Percentiles rank a stretch among this genome's conserved stretches.
phyloP scores from a whole-genome alignment of 805 yeast species.

The Zygosaccharomyces lentus region DNA sequence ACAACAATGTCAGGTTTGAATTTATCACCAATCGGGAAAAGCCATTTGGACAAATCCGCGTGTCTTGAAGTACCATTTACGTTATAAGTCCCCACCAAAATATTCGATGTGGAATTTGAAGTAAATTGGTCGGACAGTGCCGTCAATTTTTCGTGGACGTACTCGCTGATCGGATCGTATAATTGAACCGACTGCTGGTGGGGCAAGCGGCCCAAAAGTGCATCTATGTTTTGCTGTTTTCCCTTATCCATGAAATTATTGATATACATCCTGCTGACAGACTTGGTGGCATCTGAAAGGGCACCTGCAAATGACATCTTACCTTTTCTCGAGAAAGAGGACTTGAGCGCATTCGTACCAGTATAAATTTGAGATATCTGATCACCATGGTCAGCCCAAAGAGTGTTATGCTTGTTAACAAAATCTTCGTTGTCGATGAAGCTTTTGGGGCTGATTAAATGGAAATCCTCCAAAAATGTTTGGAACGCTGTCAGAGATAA shows the following conservation, averaged over 20 bases:
- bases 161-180: constrained; percentile 86
- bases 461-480: constrained; percentile 43
- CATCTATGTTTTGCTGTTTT: constrained; percentile 85
- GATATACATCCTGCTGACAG: constrained; percentile 91
- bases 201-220: constrained; percentile 74
- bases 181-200: constrained; percentile 66
- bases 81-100: constrained; percentile 84
- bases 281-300: constrained; percentile 92
- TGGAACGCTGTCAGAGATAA: constrained; percentile 70
- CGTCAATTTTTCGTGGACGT: constrained; percentile 59
- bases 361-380: constrained; percentile 93
- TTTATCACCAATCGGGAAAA: constrained; percentile 66
- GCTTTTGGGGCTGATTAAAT: constrained; percentile 26
- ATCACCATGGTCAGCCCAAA: constrained; percentile 99
- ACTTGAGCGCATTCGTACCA: constrained; percentile 94
- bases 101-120: constrained; percentile 50
- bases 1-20: constrained; percentile 73
- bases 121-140: constrained; percentile 49
- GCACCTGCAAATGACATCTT: constrained; percentile 97
- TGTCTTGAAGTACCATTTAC: constrained; percentile 66
- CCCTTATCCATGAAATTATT: constrained; percentile 92
- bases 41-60: constrained; percentile 66
- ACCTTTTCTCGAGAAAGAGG: constrained; percentile 91
- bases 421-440: constrained; percentile 47
- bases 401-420: constrained; percentile 67